Conservation (phyloP, 2,329 filamentous ascomycete genomes). For the Fusarium subglutinans region DNA sequence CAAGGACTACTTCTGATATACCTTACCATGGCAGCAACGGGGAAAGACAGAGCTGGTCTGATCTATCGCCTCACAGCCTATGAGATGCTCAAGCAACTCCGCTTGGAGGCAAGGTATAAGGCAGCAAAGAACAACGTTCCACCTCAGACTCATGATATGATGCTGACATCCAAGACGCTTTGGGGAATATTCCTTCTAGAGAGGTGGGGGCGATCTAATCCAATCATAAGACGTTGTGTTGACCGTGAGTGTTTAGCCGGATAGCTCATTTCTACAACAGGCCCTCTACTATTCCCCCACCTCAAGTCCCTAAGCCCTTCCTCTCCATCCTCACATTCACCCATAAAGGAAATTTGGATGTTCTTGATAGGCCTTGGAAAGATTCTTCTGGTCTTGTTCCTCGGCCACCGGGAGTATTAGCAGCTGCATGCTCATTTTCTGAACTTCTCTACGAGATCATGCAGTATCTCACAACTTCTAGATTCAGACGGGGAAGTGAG, state of each 20-base stretch:
- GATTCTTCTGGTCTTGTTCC: background rate
- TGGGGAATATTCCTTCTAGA: background rate
- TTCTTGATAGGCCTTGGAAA: background rate
- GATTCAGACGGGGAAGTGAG: background rate
- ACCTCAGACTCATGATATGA: background rate
- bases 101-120: background rate
- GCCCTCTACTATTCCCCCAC: background rate
- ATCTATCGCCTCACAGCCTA: background rate
- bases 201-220: background rate
- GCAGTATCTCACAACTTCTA: background rate
- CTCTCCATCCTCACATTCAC: background rate
- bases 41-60: background rate
- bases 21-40: background rate
- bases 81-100: background rate
- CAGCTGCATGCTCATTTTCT: background rate
- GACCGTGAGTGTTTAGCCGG: background rate
- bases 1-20: background rate
- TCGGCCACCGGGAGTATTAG: background rate
- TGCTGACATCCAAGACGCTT: background rate
- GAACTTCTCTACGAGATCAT: background rate
- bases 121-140: background rate
- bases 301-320: background rate
- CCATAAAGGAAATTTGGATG: background rate
- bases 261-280: conserved; percentile 1
- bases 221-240: background rate